A percentile compares a stretch with the other conserved stretches of the same genome.
These are phyloP conservation scores for Amborella trichopoda DNA, from an alignment of 164 flowering plant species.

Conservation along the genomic window DNA sequence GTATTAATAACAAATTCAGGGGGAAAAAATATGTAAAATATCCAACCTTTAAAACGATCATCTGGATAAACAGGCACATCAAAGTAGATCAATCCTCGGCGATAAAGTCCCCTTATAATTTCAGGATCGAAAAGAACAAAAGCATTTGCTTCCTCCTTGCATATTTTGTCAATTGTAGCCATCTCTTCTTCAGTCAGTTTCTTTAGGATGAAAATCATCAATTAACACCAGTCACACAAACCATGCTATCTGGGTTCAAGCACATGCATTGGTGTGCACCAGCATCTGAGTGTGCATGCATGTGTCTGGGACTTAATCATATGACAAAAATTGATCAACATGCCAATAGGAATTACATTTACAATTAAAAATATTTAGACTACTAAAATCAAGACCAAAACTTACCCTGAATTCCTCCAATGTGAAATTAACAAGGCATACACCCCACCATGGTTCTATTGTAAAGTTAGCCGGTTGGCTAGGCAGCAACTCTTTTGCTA, in stretches of 20 bases:
- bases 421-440: slow-evolving; percentile 96
- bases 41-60: slow-evolving; percentile 89
- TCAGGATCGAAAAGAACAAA: slow-evolving; percentile 84
- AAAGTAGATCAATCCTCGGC: slow-evolving; percentile 82
- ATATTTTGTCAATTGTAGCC: slow-evolving; percentile 89
- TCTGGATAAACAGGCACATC: slow-evolving; percentile 96
- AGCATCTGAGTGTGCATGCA: no score
- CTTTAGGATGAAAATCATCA: slow-evolving; percentile 19
- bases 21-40: background rate
- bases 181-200: slow-evolving; percentile 96
- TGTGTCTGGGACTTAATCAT: no score
- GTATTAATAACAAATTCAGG: no score
- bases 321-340: no score
- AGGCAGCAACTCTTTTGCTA: slow-evolving; percentile 93
- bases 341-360: no score
- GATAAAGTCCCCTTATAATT: slow-evolving; percentile 62
- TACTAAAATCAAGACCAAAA: background rate
- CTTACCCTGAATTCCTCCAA: slow-evolving; percentile 93
- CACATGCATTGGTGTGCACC: background rate
- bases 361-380: background rate
- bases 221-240: slow-evolving; percentile 1
- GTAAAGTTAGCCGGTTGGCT: slow-evolving; percentile 81
- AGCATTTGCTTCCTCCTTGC: slow-evolving; percentile 97
- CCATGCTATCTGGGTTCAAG: background rate
- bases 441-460: slow-evolving; percentile 99